phyloP scores from a whole-genome alignment of 1,284 basidiomycete genomes.

The Hemileia vastatrix region DNA sequence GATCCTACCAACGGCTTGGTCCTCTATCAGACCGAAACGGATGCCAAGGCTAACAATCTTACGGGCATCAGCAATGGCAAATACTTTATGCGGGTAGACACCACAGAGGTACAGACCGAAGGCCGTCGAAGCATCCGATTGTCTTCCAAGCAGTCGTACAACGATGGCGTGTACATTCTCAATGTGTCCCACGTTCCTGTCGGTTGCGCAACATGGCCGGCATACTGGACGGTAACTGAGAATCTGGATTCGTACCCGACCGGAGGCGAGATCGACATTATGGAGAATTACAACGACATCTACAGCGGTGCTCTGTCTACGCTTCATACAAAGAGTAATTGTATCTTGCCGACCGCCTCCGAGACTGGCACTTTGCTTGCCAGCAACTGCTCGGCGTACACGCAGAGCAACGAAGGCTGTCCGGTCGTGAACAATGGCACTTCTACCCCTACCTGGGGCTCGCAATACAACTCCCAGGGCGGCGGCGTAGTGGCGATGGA shows the following conservation, averaged over 20 bases:
- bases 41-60: no score
- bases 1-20: no score
- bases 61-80: no score
- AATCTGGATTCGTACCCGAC: slow-evolving; percentile 29
- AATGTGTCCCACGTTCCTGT: slow-evolving; percentile 37
- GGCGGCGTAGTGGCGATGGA: no score
- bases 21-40: no score
- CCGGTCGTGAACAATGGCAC: slow-evolving; percentile 34
- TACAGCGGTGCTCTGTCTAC: slow-evolving; percentile 31
- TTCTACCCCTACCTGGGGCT: slow-evolving; percentile 30
- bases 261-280: slow-evolving; percentile 42
- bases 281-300: slow-evolving; percentile 38
- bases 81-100: no score
- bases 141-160: neutral
- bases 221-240: slow-evolving; percentile 43
- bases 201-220: slow-evolving; percentile 40
- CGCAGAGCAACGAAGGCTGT: slow-evolving; percentile 32
- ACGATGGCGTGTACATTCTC: slow-evolving; percentile 16
- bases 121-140: no score
- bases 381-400: slow-evolving; percentile 33
- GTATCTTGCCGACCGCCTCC: slow-evolving; percentile 24
- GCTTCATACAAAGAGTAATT: slow-evolving; percentile 32
- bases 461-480: slow-evolving; percentile 31
- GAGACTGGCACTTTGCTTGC: slow-evolving; percentile 30
- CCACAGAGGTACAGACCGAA: no score